Conservation (phyloP, 2,329 filamentous ascomycete genomes). For the Leptographium radiaticola region DNA sequence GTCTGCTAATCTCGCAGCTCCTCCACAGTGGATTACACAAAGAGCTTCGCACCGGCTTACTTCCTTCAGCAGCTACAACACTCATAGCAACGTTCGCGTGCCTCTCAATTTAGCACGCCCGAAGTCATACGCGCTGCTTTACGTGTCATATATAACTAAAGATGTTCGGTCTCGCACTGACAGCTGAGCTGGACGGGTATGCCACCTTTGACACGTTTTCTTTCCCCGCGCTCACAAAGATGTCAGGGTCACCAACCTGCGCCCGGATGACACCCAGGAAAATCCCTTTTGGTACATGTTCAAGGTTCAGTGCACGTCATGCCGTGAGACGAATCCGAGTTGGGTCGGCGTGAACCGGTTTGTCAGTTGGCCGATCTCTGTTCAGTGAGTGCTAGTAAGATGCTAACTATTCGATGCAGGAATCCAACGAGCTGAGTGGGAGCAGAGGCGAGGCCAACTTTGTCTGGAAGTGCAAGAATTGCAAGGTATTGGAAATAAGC, state of each 20-base stretch:
- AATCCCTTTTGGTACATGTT: constrained; percentile 94
- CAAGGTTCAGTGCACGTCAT: constrained; percentile 97
- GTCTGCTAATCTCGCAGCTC: no score
- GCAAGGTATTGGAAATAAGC: constrained; percentile 50
- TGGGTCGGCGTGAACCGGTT: constrained; percentile 78
- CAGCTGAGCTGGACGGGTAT: constrained; percentile 58
- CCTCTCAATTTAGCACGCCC: neutral
- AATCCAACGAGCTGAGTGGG: constrained; percentile 79
- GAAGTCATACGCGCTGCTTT: neutral
- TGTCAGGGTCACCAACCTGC: constrained; percentile 74
- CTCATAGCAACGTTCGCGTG: no score
- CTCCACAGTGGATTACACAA: no score
- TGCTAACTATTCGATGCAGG: constrained; percentile 33
- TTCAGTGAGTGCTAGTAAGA: neutral
- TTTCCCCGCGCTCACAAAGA: neutral
- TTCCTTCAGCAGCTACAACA: neutral
- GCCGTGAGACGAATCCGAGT: constrained; percentile 80
- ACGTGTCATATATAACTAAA: constrained; percentile 6
- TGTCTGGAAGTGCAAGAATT: constrained; percentile 98
- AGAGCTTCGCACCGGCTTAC: no score
- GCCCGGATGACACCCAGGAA: constrained; percentile 68
- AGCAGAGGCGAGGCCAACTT: constrained; percentile 96
- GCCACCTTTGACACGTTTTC: constrained; percentile 7
- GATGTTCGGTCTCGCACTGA: constrained; percentile 56
- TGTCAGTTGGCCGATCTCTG: constrained; percentile 38